Evolutionary conservation across 2,329 filamentous ascomycete species (phyloP), one percentile per base, ranked within the genome.

Genomic region (Paecilomyces dactylethromorphus): DNA sequence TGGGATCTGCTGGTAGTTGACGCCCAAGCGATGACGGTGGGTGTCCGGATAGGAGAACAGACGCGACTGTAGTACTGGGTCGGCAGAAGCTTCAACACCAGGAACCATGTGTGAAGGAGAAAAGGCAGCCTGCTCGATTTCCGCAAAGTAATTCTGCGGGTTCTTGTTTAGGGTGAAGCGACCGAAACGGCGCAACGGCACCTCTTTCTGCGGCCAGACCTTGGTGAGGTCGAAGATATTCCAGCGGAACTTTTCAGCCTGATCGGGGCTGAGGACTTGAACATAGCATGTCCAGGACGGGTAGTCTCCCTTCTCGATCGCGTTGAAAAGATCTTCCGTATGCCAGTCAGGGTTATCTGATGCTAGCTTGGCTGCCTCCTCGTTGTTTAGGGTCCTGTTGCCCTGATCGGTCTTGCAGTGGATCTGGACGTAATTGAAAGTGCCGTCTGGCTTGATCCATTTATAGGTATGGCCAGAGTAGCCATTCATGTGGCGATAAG

Each of bases 11-110:
- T 86, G 81, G 72, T 86, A 87, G 75, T 88, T 88, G 55, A 78
- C 78, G 33, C 85, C 85, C 2, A 87, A 74, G 52, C 86, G 83
- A 72, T 88, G 82, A 39, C 84, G 81, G 61, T 87, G 84, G 24
- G 85, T 86, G 67, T 90, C 87, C 11, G 85, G 83, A 74, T 89
- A 89, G 1, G 86, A 88, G 79, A 89, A 89, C 49, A 89, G 79
- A 58, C 87, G 85, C 45, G 82, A 83, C 72, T 90, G 87, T 2
- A 90, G 78, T 39, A 90, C 85, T 1, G 87, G 87, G 65, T 90
- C 87, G 62, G 85, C 85, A 10, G 86, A 88, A 13, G 86, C 83
- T 72, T 89, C 87, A 58, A 87, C 83, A 56, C 87, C 87, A 3
- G 87, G 86, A 3, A 84, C 80, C 71, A 89, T 74, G 69, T 89